Percentiles rank a stretch among this genome's conserved stretches.
Conservation (phyloP, 768 basidiomycete genomes). For the Boletus sensibilis region DNA sequence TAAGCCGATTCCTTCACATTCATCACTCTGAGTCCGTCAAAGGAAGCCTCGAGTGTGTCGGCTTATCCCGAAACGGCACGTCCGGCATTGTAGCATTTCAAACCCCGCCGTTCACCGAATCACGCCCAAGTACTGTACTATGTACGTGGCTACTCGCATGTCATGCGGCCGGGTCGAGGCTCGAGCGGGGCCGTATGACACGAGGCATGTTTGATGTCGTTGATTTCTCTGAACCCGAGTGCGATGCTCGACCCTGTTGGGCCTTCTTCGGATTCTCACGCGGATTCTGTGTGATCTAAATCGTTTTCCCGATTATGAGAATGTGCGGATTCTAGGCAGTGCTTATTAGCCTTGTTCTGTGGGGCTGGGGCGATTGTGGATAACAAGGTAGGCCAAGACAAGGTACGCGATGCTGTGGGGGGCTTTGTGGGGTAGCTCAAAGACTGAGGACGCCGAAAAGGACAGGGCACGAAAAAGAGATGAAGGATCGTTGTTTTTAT, state of each 20-base stretch:
- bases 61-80: too few species aligned
- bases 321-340: background rate
- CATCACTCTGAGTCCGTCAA: too few species aligned
- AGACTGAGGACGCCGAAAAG: background rate
- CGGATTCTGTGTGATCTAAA: conserved; percentile 3
- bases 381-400: conserved; percentile 2
- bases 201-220: background rate
- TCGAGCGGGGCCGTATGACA: background rate
- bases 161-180: background rate
- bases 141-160: too few species aligned
- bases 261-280: conserved; percentile 12
- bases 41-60: too few species aligned
- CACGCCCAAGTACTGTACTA: too few species aligned
- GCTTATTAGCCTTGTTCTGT: conserved; percentile 5
- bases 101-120: too few species aligned
- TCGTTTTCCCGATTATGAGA: conserved; percentile 17
- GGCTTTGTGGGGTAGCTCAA: background rate
- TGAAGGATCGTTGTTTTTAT: background rate
- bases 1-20: too few species aligned
- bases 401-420: conserved; percentile 15
- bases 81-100: too few species aligned
- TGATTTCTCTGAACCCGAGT: background rate
- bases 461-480: background rate
- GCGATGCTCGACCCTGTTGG: conserved; percentile 4
- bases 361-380: background rate